Percentiles rank a stretch among this genome's conserved stretches.
phyloP scores from a whole-genome alignment of 2,329 filamentous ascomycete genomes.

The Emmonsia crescens region DNA sequence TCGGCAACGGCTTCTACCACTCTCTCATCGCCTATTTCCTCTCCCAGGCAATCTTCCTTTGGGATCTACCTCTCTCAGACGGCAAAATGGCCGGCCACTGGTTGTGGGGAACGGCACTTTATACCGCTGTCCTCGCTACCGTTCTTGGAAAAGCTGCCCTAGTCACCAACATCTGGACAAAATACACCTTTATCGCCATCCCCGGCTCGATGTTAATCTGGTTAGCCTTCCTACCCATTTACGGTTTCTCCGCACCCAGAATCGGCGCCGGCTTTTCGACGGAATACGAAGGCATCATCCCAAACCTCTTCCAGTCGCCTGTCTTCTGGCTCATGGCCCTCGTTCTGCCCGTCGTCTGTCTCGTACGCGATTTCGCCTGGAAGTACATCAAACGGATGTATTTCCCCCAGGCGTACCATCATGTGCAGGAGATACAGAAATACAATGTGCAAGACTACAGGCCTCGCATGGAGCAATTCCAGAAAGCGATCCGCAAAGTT shows the following conservation, averaged over 20 bases:
- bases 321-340: slow-evolving; percentile 88
- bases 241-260: slow-evolving; percentile 76
- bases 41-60: slow-evolving; percentile 67
- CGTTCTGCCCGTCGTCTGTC: slow-evolving; percentile 66
- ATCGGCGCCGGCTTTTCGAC: slow-evolving; percentile 61
- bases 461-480: slow-evolving; percentile 98
- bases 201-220: slow-evolving; percentile 87
- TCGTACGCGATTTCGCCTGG: slow-evolving; percentile 85
- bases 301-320: slow-evolving; percentile 66
- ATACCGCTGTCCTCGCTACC: slow-evolving; percentile 85
- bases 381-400: slow-evolving; percentile 99
- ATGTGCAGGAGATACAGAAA: slow-evolving; percentile 99
- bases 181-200: slow-evolving; percentile 92
- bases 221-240: slow-evolving; percentile 80
- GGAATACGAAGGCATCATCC: slow-evolving; percentile 78
- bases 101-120: slow-evolving; percentile 95
- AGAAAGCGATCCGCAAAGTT: slow-evolving; percentile 97
- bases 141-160: slow-evolving; percentile 90
- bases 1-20: slow-evolving; percentile 90
- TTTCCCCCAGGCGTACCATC: slow-evolving; percentile 86
- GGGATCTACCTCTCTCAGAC: slow-evolving; percentile 66
- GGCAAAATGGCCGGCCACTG: slow-evolving; percentile 83
- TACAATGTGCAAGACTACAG: slow-evolving; percentile 99
- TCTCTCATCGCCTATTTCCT: slow-evolving; percentile 86
- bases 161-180: slow-evolving; percentile 97